A percentile compares a stretch with the other conserved stretches of the same genome.
phyloP scores from a whole-genome alignment of 495 filamentous ascomycete genomes.

The Jackrogersella minutella region DNA sequence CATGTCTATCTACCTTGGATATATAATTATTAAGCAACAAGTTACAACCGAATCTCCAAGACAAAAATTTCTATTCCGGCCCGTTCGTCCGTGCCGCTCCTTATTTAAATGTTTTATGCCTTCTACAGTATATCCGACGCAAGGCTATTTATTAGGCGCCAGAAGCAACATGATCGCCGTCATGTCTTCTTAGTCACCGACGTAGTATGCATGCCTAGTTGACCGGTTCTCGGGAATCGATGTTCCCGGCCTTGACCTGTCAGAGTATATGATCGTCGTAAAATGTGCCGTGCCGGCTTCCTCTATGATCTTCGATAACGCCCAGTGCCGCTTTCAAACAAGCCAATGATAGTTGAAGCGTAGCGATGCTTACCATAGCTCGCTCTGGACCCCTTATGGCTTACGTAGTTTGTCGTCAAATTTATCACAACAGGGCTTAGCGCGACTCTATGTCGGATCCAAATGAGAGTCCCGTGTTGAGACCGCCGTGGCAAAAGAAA shows the following conservation, averaged over 20 bases:
- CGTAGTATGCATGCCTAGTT: not conserved
- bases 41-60: not conserved
- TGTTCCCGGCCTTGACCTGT: not conserved
- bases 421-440: constrained; percentile 57
- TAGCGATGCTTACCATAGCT: constrained; percentile 30
- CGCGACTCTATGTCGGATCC: constrained; percentile 30
- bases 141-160: not conserved
- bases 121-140: not conserved
- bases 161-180: constrained; percentile 2
- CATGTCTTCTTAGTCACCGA: not conserved
- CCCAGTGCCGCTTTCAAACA: not conserved
- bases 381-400: constrained; percentile 1
- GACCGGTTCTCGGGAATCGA: not conserved
- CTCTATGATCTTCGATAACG: not conserved
- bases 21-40: not conserved
- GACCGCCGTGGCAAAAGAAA: not conserved
- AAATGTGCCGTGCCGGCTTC: not conserved
- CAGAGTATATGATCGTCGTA: not conserved
- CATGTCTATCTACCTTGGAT: not conserved
- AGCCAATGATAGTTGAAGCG: constrained; percentile 26
- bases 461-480: constrained; percentile 18
- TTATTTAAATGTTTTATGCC: constrained; percentile 10
- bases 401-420: constrained; percentile 51
- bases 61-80: not conserved
- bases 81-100: constrained; percentile 11